A percentile compares a stretch with the other conserved stretches of the same genome.
Evolutionary conservation across 345 rosid species (phyloP).

Genomic region (Aquilaria sinensis): DNA sequence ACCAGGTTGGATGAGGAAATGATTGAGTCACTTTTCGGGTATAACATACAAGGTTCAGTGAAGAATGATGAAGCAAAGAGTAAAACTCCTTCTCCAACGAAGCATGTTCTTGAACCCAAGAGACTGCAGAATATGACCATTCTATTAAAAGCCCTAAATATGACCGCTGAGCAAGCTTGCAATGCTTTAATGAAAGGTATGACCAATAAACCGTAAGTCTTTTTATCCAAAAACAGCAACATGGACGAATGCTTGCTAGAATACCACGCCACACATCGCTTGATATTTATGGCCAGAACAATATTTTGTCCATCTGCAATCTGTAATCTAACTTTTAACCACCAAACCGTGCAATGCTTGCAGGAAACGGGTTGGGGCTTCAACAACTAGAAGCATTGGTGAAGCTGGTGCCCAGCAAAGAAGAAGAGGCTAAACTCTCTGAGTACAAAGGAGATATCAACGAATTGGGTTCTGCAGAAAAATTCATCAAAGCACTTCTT

Average conservation of each 20-base stretch:
- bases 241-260: not conserved
- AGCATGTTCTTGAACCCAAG: constrained; percentile 90
- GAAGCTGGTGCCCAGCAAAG: constrained; percentile 89
- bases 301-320: no score
- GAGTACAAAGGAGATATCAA: constrained; percentile 64
- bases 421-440: constrained; percentile 71
- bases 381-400: constrained; percentile 89
- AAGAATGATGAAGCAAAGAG: constrained; percentile 70
- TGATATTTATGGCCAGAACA: no score
- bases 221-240: no score
- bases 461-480: constrained; percentile 88
- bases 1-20: constrained; percentile 94
- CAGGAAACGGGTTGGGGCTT: constrained; percentile 68
- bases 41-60: constrained; percentile 46
- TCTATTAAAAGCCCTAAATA: constrained; percentile 76
- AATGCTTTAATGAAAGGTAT: constrained; percentile 71
- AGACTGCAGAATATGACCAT: constrained; percentile 90
- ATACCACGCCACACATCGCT: not conserved
- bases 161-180: constrained; percentile 71
- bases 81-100: constrained; percentile 86
- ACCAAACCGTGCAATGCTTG: not conserved
- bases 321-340: no score
- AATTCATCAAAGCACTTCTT: constrained; percentile 51
- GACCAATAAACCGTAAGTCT: not conserved
- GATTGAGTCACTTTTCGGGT: constrained; percentile 95